A percentile compares a stretch with the other conserved stretches of the same genome.
Conservation (phyloP, 257 asterid species). For the Marsdenia floribunda region DNA sequence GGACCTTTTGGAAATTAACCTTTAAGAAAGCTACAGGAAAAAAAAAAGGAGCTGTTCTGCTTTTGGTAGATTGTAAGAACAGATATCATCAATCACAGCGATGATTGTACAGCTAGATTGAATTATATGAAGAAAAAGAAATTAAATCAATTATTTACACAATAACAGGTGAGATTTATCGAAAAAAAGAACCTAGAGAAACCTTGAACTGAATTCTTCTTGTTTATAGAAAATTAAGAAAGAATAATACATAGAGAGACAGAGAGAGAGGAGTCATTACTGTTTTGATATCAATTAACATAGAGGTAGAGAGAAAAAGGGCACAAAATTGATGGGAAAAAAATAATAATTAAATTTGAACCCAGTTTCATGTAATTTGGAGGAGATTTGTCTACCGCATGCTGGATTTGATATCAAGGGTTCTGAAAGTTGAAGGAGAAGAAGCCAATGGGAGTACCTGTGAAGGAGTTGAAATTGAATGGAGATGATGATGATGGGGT, state of each 20-base stretch:
- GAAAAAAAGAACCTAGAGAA: not conserved
- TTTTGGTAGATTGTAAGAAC: not conserved
- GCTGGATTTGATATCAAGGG: slow-evolving; percentile 18
- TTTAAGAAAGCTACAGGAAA: not conserved
- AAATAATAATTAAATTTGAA: slow-evolving; percentile 14
- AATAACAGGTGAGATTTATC: not conserved
- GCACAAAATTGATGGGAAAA: slow-evolving; percentile 15
- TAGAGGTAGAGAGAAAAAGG: not conserved
- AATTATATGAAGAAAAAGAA: not conserved
- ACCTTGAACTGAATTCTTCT: slow-evolving; percentile 10
- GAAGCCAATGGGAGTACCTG: slow-evolving; percentile 65
- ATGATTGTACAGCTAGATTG: not conserved
- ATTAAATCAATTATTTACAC: not conserved
- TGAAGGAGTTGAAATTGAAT: slow-evolving; percentile 35
- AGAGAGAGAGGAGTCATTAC: not conserved
- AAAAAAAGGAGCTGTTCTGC: not conserved
- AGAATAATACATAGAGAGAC: slow-evolving; percentile 13
- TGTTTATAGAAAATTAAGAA: slow-evolving; percentile 7
- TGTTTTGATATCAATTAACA: slow-evolving; percentile 21
- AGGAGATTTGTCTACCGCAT: slow-evolving; percentile 15
- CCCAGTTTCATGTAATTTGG: slow-evolving; percentile 22
- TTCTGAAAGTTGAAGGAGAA: slow-evolving; percentile 32
- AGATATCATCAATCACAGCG: not conserved
- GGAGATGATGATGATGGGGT: slow-evolving; percentile 2
- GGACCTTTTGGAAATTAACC: slow-evolving; percentile 10